Evolutionary conservation across 164 flowering plant genomes (phyloP), one percentile per base, ranked within the genome.

Genomic region (Saururus chinensis): DNA sequence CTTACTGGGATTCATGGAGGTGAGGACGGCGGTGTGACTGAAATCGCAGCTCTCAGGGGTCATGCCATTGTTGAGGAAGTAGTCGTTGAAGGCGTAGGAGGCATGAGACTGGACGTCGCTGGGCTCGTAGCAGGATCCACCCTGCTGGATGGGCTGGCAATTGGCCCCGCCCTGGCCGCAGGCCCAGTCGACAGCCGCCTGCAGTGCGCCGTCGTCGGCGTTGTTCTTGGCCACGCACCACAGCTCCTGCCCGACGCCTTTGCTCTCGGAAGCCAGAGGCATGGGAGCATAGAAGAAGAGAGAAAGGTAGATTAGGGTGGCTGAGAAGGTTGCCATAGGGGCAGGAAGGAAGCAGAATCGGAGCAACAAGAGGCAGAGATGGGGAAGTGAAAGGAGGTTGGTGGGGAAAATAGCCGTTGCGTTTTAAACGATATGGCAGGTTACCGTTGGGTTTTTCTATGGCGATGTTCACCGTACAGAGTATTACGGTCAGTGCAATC

Each of bases 171-270:
- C 96, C 7, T 77, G 67, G 6, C 95, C 87, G 61, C 98, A 91
- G 0, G 95, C 88, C 98, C 98, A 91, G 62, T 87, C 83, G 35
- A 91, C 57, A 8, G 98, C 88, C 56, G 69, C 19, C 72, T 85
- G 90, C 37, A 92, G 76, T 13, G 87, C 70, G 10, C 79, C 21
- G 63, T 92, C 92, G 20, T 81, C 85, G 2, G 95, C 97, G 75
- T 91, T 91, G 88, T 91, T 91, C 84, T 85, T 86, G 4, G 91
- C 97, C 60, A 91, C 93, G 66, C 98, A 91, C 96, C 98, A 91
- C 3, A 88, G 79, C 68, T 81, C 16, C 22, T 57, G 60, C 16
- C 40, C 45, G 20, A 21, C 30, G 35, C 57, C 57, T 24, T 54
- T 19, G 22, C 60, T 1, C 41, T 14, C 45, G 40, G 42, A 19